Evolutionary conservation across 2,329 filamentous ascomycete species (phyloP).

Genomic region (Thelonectria blattea): DNA sequence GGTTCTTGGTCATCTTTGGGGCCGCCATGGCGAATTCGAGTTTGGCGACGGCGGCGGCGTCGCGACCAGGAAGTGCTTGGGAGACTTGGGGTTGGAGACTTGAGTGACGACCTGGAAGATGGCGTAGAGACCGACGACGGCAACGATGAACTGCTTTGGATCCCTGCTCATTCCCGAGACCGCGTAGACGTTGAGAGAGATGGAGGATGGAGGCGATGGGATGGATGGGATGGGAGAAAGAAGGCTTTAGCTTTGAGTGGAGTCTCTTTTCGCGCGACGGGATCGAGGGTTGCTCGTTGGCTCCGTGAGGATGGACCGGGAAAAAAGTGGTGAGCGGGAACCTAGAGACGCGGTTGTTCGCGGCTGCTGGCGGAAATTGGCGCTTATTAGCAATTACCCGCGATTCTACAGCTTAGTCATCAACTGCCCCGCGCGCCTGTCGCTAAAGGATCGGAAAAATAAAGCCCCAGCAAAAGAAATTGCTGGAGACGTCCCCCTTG

Average conservation of each 20-base stretch:
- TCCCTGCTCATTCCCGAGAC: conserved; percentile 45
- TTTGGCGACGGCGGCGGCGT: conserved; percentile 34
- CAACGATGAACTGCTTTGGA: conserved; percentile 46
- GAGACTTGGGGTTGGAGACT: conserved; percentile 40
- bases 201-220: conserved; percentile 11
- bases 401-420: too few species aligned
- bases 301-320: not conserved
- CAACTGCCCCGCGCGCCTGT: not conserved
- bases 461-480: not conserved
- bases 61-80: conserved; percentile 36
- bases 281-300: conserved; percentile 3
- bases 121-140: conserved; percentile 44
- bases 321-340: conserved; percentile 3
- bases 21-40: conserved; percentile 59
- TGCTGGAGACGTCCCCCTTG: not conserved
- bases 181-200: conserved; percentile 12
- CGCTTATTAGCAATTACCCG: too few species aligned
- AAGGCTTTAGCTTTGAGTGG: conserved; percentile 20
- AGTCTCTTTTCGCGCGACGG: conserved; percentile 19
- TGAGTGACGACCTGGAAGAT: conserved; percentile 47
- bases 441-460: conserved; percentile 16
- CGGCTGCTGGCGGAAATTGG: too few species aligned
- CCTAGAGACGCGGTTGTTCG: conserved; percentile 2
- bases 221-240: conserved; percentile 7
- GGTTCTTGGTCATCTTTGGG: conserved; percentile 88